phyloP scores from a whole-genome alignment of 345 rosid genomes.

The Aurinia saxatilis region DNA sequence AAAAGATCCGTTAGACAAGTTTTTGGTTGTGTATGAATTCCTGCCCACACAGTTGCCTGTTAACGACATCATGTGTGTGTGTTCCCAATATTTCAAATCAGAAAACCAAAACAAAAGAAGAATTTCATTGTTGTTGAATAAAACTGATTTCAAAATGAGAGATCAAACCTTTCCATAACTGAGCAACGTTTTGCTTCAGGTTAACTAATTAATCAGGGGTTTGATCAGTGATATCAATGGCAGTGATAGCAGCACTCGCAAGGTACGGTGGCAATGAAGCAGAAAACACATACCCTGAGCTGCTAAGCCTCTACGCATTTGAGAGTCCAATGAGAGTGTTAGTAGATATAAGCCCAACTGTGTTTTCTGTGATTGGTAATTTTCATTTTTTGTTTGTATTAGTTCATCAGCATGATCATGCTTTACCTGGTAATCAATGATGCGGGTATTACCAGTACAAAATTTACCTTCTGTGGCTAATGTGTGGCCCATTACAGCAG shows the following conservation, averaged over 20 bases:
- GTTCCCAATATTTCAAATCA: background rate
- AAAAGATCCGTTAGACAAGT: too few relatives aligned
- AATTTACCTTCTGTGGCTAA: constrained; percentile 96
- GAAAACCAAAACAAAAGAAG: background rate
- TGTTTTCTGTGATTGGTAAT: background rate
- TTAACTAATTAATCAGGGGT: constrained; percentile 53
- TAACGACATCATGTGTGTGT: constrained; percentile 45
- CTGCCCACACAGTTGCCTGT: too few relatives aligned
- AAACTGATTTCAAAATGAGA: background rate
- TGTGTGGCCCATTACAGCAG: constrained; percentile 97
- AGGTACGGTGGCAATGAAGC: constrained; percentile 97
- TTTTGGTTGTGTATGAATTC: too few relatives aligned
- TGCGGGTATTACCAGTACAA: constrained; percentile 90
- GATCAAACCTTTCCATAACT: constrained; percentile 62
- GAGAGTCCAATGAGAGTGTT: background rate
- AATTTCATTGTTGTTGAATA: background rate
- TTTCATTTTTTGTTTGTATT: too few relatives aligned
- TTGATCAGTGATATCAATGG: constrained; percentile 69
- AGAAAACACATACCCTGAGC: constrained; percentile 90
- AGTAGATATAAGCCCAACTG: too few relatives aligned
- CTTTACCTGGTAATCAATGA: constrained; percentile 79
- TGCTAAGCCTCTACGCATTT: constrained; percentile 70
- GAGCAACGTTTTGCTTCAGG: constrained; percentile 57
- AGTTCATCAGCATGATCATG: constrained; percentile 8
- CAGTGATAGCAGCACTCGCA: constrained; percentile 91